Evolutionary conservation across 345 rosid species (phyloP).

Genomic region (Populus euphratica): DNA sequence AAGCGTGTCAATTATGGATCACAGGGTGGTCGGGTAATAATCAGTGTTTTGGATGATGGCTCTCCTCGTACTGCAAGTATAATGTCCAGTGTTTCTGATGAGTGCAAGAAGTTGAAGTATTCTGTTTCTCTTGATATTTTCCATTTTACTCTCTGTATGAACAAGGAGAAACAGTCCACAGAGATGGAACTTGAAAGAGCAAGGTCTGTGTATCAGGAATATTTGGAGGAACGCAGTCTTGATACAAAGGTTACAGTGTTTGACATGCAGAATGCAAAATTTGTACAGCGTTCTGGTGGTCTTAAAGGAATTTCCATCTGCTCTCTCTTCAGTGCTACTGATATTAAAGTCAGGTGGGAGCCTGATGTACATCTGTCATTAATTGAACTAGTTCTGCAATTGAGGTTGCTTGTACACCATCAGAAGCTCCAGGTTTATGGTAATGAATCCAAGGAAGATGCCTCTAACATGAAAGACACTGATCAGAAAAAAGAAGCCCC

Average conservation of each 20-base stretch:
- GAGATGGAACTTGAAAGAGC: slow-evolving; percentile 93
- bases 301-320: slow-evolving; percentile 81
- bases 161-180: slow-evolving; percentile 82
- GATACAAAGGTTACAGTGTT: slow-evolving; percentile 55
- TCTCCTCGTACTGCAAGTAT: slow-evolving; percentile 69
- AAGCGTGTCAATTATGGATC: slow-evolving; percentile 98
- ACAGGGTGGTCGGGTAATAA: slow-evolving; percentile 78
- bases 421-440: slow-evolving; percentile 54
- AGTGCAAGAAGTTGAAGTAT: slow-evolving; percentile 57
- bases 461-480: slow-evolving; percentile 34
- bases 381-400: slow-evolving; percentile 64
- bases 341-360: slow-evolving; percentile 81
- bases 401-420: slow-evolving; percentile 53
- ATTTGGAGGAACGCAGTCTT: slow-evolving; percentile 49
- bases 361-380: slow-evolving; percentile 85
- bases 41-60: slow-evolving; percentile 72
- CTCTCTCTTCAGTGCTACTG: slow-evolving; percentile 92
- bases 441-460: slow-evolving; percentile 33
- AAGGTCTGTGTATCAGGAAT: slow-evolving; percentile 73
- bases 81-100: slow-evolving; percentile 50
- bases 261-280: slow-evolving; percentile 85
- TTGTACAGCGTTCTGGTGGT: slow-evolving; percentile 84
- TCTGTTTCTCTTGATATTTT: slow-evolving; percentile 69
- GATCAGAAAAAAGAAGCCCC: slow-evolving; percentile 44
- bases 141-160: slow-evolving; percentile 62